Percentiles rank a stretch among this genome's conserved stretches.
phyloP scores from a whole-genome alignment of 129 eudicot species.

The Rutidosis leptorrhynchoides region DNA sequence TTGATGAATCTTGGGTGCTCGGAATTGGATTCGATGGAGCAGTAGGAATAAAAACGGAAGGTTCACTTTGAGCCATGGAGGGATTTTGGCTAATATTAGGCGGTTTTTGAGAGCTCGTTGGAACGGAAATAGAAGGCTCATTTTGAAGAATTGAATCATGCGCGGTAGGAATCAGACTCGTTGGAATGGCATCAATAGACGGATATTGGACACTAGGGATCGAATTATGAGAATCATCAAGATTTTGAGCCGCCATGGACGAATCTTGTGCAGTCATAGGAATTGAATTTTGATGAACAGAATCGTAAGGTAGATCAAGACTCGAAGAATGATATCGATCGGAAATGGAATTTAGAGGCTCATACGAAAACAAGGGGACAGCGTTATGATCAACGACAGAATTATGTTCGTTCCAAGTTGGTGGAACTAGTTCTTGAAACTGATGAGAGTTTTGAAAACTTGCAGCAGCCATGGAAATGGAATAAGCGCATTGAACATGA shows the following conservation, averaged over 20 bases:
- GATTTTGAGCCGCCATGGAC: not conserved
- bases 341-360: not conserved
- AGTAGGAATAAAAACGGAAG: conserved; percentile 21
- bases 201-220: conserved; percentile 2
- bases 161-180: not conserved
- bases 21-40: not conserved
- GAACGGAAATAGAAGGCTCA: conserved; percentile 16
- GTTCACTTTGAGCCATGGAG: conserved; percentile 10
- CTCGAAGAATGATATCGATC: conserved; percentile 7
- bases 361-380: conserved; percentile 3
- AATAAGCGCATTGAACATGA: conserved; percentile 64
- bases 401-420: conserved; percentile 40
- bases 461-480: conserved; percentile 32
- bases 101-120: conserved; percentile 10
- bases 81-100: conserved; percentile 3
- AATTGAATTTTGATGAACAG: conserved; percentile 10
- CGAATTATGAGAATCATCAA: conserved; percentile 2
- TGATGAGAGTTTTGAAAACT: conserved; percentile 25
- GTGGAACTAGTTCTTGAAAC: conserved; percentile 32
- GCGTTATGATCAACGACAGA: conserved; percentile 18
- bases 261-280: not conserved
- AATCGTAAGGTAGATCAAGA: conserved; percentile 21
- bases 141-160: conserved; percentile 12
- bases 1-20: not conserved
- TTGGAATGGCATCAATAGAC: conserved; percentile 4